Conservation (phyloP, 179 eudicot species). For the Beta macrorhiza region DNA sequence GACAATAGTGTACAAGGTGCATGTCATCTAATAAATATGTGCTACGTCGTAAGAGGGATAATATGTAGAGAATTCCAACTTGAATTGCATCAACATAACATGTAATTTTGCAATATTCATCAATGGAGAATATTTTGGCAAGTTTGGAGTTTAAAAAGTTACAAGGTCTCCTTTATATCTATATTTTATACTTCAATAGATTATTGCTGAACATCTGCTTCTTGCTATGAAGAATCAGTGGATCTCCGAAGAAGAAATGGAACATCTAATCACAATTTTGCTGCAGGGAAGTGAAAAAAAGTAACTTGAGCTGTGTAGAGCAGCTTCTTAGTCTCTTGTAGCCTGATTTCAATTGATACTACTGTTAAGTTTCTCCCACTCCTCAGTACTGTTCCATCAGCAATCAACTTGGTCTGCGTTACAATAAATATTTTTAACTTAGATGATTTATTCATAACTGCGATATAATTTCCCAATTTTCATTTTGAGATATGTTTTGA, state of each 20-base stretch:
- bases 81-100: not conserved
- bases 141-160: not conserved
- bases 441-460: not conserved
- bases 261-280: conserved; percentile 17
- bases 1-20: not conserved
- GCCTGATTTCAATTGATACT: too few species aligned
- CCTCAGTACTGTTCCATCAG: conserved; percentile 55
- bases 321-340: conserved; percentile 13
- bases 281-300: conserved; percentile 33
- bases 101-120: not conserved
- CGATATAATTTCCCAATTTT: not conserved
- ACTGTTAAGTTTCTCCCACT: conserved; percentile 43
- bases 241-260: too few species aligned
- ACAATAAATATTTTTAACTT: conserved; percentile 1
- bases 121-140: not conserved
- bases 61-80: not conserved
- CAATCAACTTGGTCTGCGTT: conserved; percentile 49
- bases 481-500: not conserved
- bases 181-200: too few species aligned
- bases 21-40: not conserved
- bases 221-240: not conserved
- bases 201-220: not conserved
- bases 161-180: too few species aligned
- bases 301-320: conserved; percentile 54
- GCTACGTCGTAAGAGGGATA: not conserved